phyloP scores from a whole-genome alignment of 441 rosid species.

The Mallotus repandus region DNA sequence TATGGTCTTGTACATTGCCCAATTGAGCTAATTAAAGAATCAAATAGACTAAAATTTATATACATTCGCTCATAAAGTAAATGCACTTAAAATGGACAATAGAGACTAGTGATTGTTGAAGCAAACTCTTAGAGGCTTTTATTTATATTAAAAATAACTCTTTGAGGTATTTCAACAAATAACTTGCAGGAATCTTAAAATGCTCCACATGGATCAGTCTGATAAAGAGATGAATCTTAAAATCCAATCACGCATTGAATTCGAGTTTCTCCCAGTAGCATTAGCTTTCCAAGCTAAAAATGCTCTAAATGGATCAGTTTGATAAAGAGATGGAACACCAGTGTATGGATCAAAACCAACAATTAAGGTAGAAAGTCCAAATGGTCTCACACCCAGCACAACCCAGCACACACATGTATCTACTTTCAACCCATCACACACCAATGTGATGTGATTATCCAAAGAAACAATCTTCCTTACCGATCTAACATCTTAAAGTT shows the following conservation, averaged over 20 bases:
- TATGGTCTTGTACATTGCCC: too few relatives aligned
- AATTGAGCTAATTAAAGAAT: too few relatives aligned
- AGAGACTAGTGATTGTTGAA: too few relatives aligned
- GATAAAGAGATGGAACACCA: conserved; percentile 67
- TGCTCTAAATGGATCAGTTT: conserved; percentile 90
- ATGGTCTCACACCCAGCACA: conserved; percentile 94
- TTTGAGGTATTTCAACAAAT: too few relatives aligned
- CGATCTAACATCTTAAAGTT: conserved; percentile 84
- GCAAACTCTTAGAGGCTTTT: too few relatives aligned
- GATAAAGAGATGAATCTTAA: too few relatives aligned
- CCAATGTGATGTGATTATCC: conserved; percentile 85
- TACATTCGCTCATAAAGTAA: too few relatives aligned
- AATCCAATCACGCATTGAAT: conserved; percentile 73
- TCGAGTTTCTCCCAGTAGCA: conserved; percentile 93
- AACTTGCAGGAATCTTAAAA: too few relatives aligned
- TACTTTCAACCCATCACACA: conserved; percentile 93
- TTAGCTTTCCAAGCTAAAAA: conserved; percentile 97
- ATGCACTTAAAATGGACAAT: too few relatives aligned
- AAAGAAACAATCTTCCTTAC: conserved; percentile 87
- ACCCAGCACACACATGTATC: conserved; percentile 86
- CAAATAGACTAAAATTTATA: too few relatives aligned
- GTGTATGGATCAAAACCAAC: conserved; percentile 88
- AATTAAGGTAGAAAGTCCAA: conserved; percentile 88
- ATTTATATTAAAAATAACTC: too few relatives aligned
- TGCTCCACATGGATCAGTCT: too few relatives aligned